Percentiles rank a stretch among this genome's conserved stretches.
phyloP scores from a whole-genome alignment of 148 eudicot species.

The Chenopodium suecicum region DNA sequence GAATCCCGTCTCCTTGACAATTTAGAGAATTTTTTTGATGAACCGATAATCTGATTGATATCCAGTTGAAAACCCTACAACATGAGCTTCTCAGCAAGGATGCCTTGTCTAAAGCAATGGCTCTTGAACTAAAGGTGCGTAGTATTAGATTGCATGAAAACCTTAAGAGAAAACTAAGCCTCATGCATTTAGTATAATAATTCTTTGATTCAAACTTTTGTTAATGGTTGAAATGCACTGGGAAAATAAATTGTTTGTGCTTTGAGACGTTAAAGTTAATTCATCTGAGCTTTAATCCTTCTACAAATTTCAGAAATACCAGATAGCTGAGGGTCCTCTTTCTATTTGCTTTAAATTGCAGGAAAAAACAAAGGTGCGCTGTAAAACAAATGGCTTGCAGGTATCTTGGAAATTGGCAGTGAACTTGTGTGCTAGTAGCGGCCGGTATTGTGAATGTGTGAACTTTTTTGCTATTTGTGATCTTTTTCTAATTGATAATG shows the following conservation, averaged over 20 bases:
- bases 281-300: background rate
- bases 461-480: background rate
- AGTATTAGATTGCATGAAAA: constrained; percentile 1
- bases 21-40: background rate
- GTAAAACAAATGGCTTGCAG: constrained; percentile 11
- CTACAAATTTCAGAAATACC: background rate
- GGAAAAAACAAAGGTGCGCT: constrained; percentile 4
- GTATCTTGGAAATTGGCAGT: constrained; percentile 3
- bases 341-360: background rate
- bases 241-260: background rate
- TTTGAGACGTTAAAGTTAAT: background rate
- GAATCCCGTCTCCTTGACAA: background rate
- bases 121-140: constrained; percentile 42
- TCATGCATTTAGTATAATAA: background rate
- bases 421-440: background rate
- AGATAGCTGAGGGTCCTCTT: background rate
- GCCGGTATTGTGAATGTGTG: background rate
- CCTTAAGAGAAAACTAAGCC: background rate
- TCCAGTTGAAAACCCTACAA: constrained; percentile 53
- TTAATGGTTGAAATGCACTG: constrained; percentile 1
- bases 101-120: constrained; percentile 52
- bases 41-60: background rate
- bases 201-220: background rate
- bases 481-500: background rate
- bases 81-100: constrained; percentile 61